These are phyloP conservation scores for Aspergillus carlsbadensis DNA, from an alignment of 495 filamentous ascomycete species.

Conservation along the genomic window DNA sequence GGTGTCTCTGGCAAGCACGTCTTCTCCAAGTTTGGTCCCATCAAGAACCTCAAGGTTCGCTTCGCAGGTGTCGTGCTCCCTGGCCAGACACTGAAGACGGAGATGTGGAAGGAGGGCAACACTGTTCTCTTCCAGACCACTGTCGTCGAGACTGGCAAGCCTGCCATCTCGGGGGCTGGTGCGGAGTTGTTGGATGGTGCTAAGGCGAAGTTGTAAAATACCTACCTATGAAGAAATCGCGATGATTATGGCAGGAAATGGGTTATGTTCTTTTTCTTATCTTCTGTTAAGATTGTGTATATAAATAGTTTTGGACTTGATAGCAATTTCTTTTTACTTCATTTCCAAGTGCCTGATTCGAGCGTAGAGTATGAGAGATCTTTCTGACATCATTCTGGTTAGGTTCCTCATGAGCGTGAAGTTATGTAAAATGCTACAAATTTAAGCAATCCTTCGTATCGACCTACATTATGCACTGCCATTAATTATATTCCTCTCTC, in stretches of 20 bases:
- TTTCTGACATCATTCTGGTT: no score
- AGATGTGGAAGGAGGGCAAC: conserved; percentile 97
- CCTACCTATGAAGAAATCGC: background rate
- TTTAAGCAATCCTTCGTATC: no score
- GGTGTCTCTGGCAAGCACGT: conserved; percentile 90
- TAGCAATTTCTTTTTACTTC: conserved; percentile 12
- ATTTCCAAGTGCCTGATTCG: background rate
- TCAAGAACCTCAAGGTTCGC: conserved; percentile 93
- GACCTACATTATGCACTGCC: no score
- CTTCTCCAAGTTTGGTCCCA: conserved; percentile 76
- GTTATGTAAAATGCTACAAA: no score
- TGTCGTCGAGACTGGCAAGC: conserved; percentile 95
- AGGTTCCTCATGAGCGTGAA: no score
- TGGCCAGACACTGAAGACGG: conserved; percentile 90
- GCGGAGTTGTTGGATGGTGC: conserved; percentile 70
- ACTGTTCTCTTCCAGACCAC: conserved; percentile 89
- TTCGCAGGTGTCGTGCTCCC: conserved; percentile 92
- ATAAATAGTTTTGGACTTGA: conserved; percentile 18
- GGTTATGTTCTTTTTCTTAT: background rate
- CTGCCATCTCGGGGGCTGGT: conserved; percentile 83
- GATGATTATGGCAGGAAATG: conserved; percentile 10
- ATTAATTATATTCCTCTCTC: no score
- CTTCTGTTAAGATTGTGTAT: conserved; percentile 23
- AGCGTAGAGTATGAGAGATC: no score
- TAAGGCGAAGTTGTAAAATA: conserved; percentile 61